These are phyloP conservation scores for Neopestalotiopsis sp. DNA, from an alignment of 2,329 filamentous ascomycete genomes.

Conservation along the genomic window DNA sequence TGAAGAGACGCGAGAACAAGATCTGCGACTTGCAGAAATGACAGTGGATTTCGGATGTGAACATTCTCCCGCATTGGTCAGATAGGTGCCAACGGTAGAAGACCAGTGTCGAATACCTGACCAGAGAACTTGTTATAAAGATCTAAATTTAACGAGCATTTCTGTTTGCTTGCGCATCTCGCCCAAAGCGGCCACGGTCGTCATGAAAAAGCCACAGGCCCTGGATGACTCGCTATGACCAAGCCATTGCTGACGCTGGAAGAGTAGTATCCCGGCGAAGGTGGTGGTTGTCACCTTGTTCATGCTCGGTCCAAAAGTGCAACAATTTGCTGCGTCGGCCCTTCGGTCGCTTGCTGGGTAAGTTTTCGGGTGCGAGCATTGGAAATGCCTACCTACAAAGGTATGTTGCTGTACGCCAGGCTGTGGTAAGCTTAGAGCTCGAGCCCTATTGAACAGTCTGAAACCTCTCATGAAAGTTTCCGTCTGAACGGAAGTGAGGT, in stretches of 20 bases:
- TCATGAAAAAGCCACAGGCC: neutral
- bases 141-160: neutral
- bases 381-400: neutral
- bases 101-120: neutral
- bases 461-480: neutral
- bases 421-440: neutral
- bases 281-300: neutral
- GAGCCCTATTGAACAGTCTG: neutral
- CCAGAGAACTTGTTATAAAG: neutral
- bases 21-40: neutral
- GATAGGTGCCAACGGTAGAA: neutral
- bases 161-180: neutral
- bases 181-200: neutral
- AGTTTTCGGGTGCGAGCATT: slow-evolving; percentile 7
- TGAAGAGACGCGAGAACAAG: neutral
- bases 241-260: neutral
- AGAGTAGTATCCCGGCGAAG: neutral
- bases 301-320: neutral
- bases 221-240: neutral
- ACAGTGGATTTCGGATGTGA: neutral
- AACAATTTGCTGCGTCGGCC: neutral
- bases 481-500: neutral
- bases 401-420: neutral
- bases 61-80: neutral
- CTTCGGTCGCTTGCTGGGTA: neutral